These are phyloP conservation scores for Apiosordaria backusii DNA, from an alignment of 495 filamentous ascomycete species.

Conservation along the genomic window DNA sequence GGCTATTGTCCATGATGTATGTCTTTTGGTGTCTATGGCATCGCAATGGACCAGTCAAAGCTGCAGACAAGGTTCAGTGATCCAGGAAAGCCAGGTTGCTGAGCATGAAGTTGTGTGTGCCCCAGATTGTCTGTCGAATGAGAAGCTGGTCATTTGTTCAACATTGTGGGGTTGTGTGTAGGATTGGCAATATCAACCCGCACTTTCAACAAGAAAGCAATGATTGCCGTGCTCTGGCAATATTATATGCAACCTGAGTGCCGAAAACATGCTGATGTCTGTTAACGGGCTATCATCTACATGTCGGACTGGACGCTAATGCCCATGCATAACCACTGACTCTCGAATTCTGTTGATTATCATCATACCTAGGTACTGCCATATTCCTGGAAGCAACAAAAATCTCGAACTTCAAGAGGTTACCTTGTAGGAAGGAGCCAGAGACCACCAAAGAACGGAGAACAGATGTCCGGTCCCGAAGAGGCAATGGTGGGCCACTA, in stretches of 20 bases:
- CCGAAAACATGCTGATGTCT: neutral
- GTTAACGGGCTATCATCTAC: too few relatives aligned
- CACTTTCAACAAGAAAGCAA: slow-evolving; percentile 14
- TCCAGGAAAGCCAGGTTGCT: slow-evolving; percentile 14
- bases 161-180: slow-evolving; percentile 22
- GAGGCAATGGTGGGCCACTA: neutral
- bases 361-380: too few relatives aligned
- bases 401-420: too few relatives aligned
- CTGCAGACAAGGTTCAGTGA: slow-evolving; percentile 8
- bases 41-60: slow-evolving; percentile 12
- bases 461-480: neutral
- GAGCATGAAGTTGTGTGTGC: slow-evolving; percentile 16
- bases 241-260: neutral
- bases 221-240: slow-evolving; percentile 18
- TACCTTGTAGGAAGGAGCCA: too few relatives aligned
- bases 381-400: too few relatives aligned
- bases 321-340: too few relatives aligned
- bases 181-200: slow-evolving; percentile 25
- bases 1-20: slow-evolving; percentile 12
- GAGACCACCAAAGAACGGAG: neutral
- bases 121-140: slow-evolving; percentile 28
- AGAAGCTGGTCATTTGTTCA: slow-evolving; percentile 17
- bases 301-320: too few relatives aligned
- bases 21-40: slow-evolving; percentile 13
- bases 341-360: too few relatives aligned